Base-by-base conservation (phyloP, 257 asterid genomes). In the Eucommia ulmoides region DNA sequence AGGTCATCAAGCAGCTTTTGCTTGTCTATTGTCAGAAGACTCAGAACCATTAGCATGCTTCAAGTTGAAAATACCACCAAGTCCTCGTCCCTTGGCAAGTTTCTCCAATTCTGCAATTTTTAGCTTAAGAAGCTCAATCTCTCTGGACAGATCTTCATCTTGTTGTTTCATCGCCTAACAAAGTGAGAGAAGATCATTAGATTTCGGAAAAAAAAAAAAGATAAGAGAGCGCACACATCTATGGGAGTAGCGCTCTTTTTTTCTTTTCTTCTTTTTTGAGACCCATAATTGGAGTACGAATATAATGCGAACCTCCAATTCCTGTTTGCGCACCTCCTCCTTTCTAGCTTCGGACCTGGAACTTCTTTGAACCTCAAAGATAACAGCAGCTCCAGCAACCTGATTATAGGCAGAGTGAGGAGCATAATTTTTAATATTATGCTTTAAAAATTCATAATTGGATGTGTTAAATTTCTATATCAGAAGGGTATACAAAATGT, bases 301-400 rank as follows among this genome's bases (percentile, higher is more conserved):
- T 21, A 47, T 1, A 0, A 21, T 22, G n/a, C 21, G 56, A 47
- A 82, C 95, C 96, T 82, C 79, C 38, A 85, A 19, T 59, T 82
- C 92, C 44, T 66, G 79, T 64, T 49, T 73, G 19, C 83, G 88
- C 20, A 55, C 44, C 54, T 65, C 94, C 80, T 85, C 96, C 73
- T 85, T 85, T 72, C 81, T 73, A 66, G 96, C 92, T 77, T 85
- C 96, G 54, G 96, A 66, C 69, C 76, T 73, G 55, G 96, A 63
- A 64, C 65, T 80, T 64, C 92, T 75, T 80, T 85, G 94, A 67
- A 80, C 88, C 76, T 85, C 96, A 54, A 77, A 75, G 45, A 77
- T 65, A 35, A 85, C 75, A 51, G 80, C 88, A 51, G 3, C 74
- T 49, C 88, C 94, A 2, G 83, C 96, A 23, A 86, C 96, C 95